phyloP scores from a whole-genome alignment of 202 grass and related monocot species.

The Musa balbisiana region DNA sequence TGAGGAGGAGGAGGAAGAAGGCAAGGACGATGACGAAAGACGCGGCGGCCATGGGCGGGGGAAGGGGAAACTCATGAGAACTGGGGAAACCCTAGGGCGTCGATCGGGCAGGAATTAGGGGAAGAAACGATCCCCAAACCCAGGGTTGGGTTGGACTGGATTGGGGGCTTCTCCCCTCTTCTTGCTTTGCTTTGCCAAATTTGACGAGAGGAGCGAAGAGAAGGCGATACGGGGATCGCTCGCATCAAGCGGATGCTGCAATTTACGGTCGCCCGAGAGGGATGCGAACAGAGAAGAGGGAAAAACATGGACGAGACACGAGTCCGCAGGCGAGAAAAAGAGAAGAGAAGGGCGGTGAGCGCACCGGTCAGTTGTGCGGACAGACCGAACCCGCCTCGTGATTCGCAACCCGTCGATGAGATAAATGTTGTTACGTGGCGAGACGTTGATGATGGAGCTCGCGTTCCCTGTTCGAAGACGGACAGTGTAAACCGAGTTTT shows the following conservation, averaged over 20 bases:
- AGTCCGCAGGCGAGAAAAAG: not conserved
- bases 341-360: not conserved
- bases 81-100: constrained; percentile 7
- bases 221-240: not conserved
- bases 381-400: too few species aligned
- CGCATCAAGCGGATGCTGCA: not conserved
- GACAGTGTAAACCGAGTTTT: not conserved
- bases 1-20: not conserved
- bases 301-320: not conserved
- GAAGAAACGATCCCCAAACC: not conserved
- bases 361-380: not conserved
- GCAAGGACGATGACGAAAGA: not conserved
- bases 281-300: not conserved
- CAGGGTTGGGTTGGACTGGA: not conserved
- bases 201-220: not conserved
- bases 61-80: constrained; percentile 23
- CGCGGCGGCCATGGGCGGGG: constrained; percentile 13
- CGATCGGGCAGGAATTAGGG: constrained; percentile 1
- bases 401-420: not conserved
- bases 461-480: not conserved
- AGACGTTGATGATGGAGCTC: not conserved
- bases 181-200: not conserved
- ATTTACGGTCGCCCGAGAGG: not conserved
- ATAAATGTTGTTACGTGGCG: not conserved
- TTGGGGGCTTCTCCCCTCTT: not conserved